Evolutionary conservation across 345 rosid genomes (phyloP).

Genomic region (Salix suchowensis): DNA sequence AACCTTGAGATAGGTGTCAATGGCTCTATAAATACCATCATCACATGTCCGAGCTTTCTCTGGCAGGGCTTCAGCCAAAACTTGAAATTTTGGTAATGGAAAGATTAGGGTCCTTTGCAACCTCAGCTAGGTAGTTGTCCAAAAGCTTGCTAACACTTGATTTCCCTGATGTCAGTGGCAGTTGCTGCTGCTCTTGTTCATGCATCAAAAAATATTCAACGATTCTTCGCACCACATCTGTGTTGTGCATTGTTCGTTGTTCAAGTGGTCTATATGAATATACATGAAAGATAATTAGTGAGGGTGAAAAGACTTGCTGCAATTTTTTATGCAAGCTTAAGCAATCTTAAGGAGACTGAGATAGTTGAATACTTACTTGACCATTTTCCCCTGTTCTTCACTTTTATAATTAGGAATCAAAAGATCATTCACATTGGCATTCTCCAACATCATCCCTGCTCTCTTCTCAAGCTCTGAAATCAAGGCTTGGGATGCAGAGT

Average conservation of each 20-base stretch:
- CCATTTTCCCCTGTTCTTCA: conserved; percentile 44
- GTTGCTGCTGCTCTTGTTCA: conserved; percentile 62
- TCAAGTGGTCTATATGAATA: conserved; percentile 45
- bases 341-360: conserved; percentile 8
- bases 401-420: conserved; percentile 63
- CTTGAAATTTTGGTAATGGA: conserved; percentile 71
- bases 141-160: conserved; percentile 61
- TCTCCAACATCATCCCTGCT: conserved; percentile 55
- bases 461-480: conserved; percentile 77
- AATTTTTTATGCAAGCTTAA: conserved; percentile 1
- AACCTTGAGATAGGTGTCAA: conserved; percentile 89
- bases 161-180: conserved; percentile 37
- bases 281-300: conserved; percentile 11
- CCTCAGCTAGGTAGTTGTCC: conserved; percentile 69
- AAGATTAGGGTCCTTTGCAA: conserved; percentile 74
- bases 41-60: conserved; percentile 60
- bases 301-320: background rate
- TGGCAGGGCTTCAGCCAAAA: conserved; percentile 71
- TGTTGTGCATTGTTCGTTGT: conserved; percentile 49
- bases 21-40: conserved; percentile 89
- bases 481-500: conserved; percentile 67
- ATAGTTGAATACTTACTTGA: conserved; percentile 39
- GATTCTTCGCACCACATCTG: conserved; percentile 64
- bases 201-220: conserved; percentile 71
- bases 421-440: conserved; percentile 64